Evolutionary conservation across 768 basidiomycete species (phyloP).

Genomic region (Mycena indigotica): DNA sequence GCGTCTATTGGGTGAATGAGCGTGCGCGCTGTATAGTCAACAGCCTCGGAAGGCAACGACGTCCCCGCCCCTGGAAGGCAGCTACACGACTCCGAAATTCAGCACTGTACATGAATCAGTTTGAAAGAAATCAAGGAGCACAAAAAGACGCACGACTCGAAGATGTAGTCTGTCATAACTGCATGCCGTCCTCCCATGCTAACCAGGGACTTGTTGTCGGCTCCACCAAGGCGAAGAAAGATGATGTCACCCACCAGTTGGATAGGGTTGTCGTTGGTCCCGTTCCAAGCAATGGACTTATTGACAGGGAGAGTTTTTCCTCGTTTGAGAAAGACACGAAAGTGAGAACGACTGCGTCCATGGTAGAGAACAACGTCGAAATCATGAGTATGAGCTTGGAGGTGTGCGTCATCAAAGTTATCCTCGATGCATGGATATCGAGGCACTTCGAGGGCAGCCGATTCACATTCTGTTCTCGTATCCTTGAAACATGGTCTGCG

Average conservation of each 20-base stretch:
- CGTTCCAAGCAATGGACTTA: neutral
- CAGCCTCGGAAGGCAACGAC: neutral
- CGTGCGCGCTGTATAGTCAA: neutral
- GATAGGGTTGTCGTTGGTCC: neutral
- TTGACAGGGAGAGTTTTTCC: neutral
- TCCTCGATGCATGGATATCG: slow-evolving; percentile 4
- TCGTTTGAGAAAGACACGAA: slow-evolving; percentile 3
- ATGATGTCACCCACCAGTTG: neutral
- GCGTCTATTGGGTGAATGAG: neutral
- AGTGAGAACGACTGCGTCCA: neutral
- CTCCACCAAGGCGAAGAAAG: neutral
- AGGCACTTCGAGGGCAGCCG: neutral
- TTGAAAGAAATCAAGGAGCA: neutral
- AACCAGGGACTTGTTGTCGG: neutral
- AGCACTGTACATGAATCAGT: neutral
- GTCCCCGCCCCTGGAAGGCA: neutral
- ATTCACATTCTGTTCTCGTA: neutral
- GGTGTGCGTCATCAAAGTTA: neutral
- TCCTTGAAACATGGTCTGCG: neutral
- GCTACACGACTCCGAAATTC: neutral
- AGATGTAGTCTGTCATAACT: neutral
- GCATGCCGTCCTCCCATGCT: neutral
- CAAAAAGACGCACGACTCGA: neutral
- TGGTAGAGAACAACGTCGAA: neutral
- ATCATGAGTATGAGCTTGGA: neutral